Evolutionary conservation across 352 stramenopile genomes (phyloP), one percentile per base, ranked within the genome.

Genomic region (Aphanomyces euteiches): DNA sequence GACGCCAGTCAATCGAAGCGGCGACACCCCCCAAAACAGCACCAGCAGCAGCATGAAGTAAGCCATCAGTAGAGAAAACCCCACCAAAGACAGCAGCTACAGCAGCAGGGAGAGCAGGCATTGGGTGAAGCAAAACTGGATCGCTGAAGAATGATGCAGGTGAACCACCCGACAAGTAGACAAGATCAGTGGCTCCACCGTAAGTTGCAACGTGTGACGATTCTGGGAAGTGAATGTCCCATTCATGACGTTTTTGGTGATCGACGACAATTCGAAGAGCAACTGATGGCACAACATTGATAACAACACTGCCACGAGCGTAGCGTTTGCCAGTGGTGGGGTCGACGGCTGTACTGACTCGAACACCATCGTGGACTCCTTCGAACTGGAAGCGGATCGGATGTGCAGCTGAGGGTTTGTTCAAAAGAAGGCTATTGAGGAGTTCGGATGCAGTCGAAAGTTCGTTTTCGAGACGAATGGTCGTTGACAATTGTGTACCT

Each of bases 391-490:
- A 93, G 10, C 78, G 17, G 8, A 93, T 76, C 41, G 81, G 77
- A n/a, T 78, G 74, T 12, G 56, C 21, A 12, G 13, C 28, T 12
- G 60, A 28, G 6, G 57, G 67, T 34, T 77, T 75, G 19, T 69
- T 78, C 7, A 75, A 81, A 3, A 93, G 69, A 10, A 90, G 78
- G 45, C 75, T 77, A 48, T 90, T 83, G 12, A 93, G 76, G 40
- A 88, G 73, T 40, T 93, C 82, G 5, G 90, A 68, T 5, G 82
- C 82, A 41, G 81, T 78, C 37, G 81, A 81, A 2, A 93, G 75
- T 36, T 91, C 79, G 66, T 93, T 93, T 57, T 93, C 85, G n/a
- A 93, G 77, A 45, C 77, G 72, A 58, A 93, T 82, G 3, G 78
- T 93, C 39, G 85, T 93, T 0, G 82, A 72, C 8, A 90, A 67